These are phyloP conservation scores for Komagataella populi DNA, from an alignment of 805 yeast genomes.

Conservation along the genomic window DNA sequence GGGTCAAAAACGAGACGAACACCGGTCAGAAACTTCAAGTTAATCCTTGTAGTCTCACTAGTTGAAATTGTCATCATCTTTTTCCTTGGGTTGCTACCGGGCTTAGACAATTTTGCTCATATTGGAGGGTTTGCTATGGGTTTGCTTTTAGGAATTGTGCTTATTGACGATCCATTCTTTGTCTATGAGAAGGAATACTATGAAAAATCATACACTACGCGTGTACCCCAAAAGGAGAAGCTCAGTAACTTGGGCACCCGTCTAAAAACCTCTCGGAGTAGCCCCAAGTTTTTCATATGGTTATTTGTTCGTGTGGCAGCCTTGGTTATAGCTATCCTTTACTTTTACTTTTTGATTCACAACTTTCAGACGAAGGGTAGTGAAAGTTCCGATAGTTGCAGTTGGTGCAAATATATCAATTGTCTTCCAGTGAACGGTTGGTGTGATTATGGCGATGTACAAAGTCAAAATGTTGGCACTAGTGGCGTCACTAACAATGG, in stretches of 20 bases:
- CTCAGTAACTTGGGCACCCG: background rate
- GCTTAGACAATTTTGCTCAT: slow-evolving; percentile 63
- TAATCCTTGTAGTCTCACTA: slow-evolving; percentile 32
- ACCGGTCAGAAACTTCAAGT: slow-evolving; percentile 20
- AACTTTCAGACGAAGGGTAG: slow-evolving; percentile 37
- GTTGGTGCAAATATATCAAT: slow-evolving; percentile 64
- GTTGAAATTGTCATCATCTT: slow-evolving; percentile 44
- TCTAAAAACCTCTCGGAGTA: background rate
- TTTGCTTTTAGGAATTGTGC: slow-evolving; percentile 28
- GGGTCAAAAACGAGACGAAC: background rate
- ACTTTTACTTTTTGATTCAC: slow-evolving; percentile 32
- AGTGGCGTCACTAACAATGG: background rate
- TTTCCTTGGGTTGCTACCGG: slow-evolving; percentile 57
- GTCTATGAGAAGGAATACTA: slow-evolving; percentile 10
- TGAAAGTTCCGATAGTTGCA: slow-evolving; percentile 27
- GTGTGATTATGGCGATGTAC: slow-evolving; percentile 29
- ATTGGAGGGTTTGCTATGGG: slow-evolving; percentile 67
- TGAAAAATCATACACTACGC: slow-evolving; percentile 5
- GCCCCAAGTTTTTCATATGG: slow-evolving; percentile 34
- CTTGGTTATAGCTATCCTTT: slow-evolving; percentile 31
- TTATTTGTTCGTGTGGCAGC: slow-evolving; percentile 28
- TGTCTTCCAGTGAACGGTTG: slow-evolving; percentile 61
- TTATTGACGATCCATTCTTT: slow-evolving; percentile 45
- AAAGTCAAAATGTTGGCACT: background rate
- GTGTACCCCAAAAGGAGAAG: background rate